Evolutionary conservation across 1,139 yeast species (phyloP).

Genomic region (Pichiaceae sp.): DNA sequence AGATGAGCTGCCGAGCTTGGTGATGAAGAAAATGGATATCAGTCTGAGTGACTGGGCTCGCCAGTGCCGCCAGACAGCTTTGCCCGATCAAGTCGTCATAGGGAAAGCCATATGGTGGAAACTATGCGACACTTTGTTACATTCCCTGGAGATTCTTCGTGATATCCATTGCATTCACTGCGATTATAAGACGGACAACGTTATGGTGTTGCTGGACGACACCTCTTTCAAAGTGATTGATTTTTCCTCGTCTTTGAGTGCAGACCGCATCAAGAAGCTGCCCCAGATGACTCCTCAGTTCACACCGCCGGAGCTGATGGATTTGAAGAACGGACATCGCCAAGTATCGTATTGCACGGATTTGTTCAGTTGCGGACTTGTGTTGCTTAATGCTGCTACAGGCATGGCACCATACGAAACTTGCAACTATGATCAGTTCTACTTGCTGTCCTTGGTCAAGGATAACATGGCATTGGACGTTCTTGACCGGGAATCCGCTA

Average conservation of each 20-base stretch:
- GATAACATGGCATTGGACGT: constrained; percentile 20
- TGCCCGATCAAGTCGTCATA: constrained; percentile 14
- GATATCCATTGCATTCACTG: constrained; percentile 25
- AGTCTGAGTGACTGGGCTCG: constrained; percentile 18
- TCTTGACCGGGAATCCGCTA: constrained; percentile 15
- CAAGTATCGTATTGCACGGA: constrained; percentile 17
- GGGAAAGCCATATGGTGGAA: constrained; percentile 24
- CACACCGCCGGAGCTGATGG: constrained; percentile 28
- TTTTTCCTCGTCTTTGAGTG: constrained; percentile 25
- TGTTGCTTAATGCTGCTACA: constrained; percentile 25
- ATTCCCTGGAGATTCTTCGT: constrained; percentile 18
- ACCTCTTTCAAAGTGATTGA: constrained; percentile 26
- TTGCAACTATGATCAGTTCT: constrained; percentile 17
- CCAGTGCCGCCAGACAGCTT: not conserved
- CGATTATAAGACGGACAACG: constrained; percentile 29
- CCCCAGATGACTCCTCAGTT: constrained; percentile 29
- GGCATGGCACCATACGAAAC: constrained; percentile 26
- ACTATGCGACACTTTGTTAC: constrained; percentile 19
- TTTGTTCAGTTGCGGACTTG: constrained; percentile 27
- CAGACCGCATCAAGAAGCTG: constrained; percentile 10
- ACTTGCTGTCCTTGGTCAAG: constrained; percentile 18
- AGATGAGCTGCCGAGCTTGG: constrained; percentile 24
- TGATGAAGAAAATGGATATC: constrained; percentile 20
- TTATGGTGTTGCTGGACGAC: constrained; percentile 14
- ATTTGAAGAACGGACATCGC: not conserved